Base-by-base conservation (phyloP, 2,329 filamentous ascomycete genomes). In the Alternaria postmessia region DNA sequence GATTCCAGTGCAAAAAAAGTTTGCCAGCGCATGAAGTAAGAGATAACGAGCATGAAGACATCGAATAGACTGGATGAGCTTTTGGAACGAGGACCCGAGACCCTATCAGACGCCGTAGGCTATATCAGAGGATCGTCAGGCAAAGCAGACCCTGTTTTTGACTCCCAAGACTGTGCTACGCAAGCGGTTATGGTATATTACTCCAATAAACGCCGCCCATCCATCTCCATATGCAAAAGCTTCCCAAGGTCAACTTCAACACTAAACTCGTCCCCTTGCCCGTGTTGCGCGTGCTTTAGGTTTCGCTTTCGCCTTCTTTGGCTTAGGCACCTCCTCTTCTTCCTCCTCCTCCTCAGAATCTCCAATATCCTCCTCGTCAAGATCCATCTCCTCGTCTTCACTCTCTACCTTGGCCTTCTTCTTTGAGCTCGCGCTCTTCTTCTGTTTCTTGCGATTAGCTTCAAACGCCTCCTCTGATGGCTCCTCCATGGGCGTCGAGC, bases 381-480 rank as follows among this genome's bases (percentile, higher is more conserved):
- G 42, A 20, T 71, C 63, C 64, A 69, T 69, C 16, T 62, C 66
- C 38, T 67, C 67, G 28, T 70, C 64, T 3, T 67, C 65, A 22
- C 64, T 66, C 20, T 70, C 69, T 6, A 62, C 64, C 12, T 65
- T 59, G 8, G 53, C 62, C 54, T 69, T 71, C 48, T 69, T 72
- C 36, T 68, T 71, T 12, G 61, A 54, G 9, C 60, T 58, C 3
- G 38, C 30, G 28, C 38, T 65, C 26, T 59, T 57, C 60, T 69
- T 75, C 47, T 66, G 63, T 62, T 74, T 75, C 67, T 76, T 76
- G 20, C 59, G 57, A 9, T 68, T 80, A 30, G 76, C 77, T 54
- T 72, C 65, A 54, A 89, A 89, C 14, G 85, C 84, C 62, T 91
- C 89, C 68, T 93, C 89, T 1, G 86, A 82, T 26, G 86, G 86